phyloP scores from a whole-genome alignment of 352 stramenopile genomes.

The Thraustotheca clavata region DNA sequence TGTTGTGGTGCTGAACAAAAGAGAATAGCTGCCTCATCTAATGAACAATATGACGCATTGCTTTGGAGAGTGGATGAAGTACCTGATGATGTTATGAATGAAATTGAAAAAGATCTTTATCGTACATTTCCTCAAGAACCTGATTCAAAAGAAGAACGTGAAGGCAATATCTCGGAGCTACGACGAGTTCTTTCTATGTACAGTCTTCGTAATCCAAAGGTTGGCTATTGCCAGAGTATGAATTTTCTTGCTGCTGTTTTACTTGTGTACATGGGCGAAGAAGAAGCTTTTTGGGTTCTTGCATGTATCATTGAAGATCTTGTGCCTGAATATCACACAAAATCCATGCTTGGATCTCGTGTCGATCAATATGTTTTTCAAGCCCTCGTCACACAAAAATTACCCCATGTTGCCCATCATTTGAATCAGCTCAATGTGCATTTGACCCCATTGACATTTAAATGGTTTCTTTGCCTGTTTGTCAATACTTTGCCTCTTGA shows the following conservation, averaged over 20 bases:
- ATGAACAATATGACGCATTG: conserved; percentile 48
- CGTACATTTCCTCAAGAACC: conserved; percentile 54
- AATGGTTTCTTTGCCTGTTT: conserved; percentile 91
- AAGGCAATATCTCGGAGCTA: conserved; percentile 47
- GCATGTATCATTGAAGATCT: conserved; percentile 83
- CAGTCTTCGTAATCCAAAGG: conserved; percentile 64
- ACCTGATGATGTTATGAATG: conserved; percentile 33
- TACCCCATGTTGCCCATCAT: conserved; percentile 62
- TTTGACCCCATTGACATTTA: conserved; percentile 84
- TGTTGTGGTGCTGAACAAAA: conserved; percentile 62
- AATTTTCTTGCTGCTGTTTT: conserved; percentile 78
- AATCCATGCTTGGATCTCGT: conserved; percentile 81
- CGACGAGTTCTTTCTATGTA: conserved; percentile 78
- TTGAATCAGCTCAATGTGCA: conserved; percentile 67
- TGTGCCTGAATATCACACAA: conserved; percentile 83
- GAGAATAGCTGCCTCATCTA: conserved; percentile 18
- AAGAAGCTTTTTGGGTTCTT: conserved; percentile 84
- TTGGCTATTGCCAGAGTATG: conserved; percentile 88
- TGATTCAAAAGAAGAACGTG: conserved; percentile 23
- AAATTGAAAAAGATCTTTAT: conserved; percentile 86
- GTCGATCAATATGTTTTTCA: conserved; percentile 84
- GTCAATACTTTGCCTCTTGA: conserved; percentile 88
- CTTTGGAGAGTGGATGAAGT: conserved; percentile 54
- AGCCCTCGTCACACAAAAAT: conserved; percentile 77
- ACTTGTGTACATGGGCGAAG: conserved; percentile 73